phyloP scores from a whole-genome alignment of 805 yeast genomes.

The Pichia nakasei region DNA sequence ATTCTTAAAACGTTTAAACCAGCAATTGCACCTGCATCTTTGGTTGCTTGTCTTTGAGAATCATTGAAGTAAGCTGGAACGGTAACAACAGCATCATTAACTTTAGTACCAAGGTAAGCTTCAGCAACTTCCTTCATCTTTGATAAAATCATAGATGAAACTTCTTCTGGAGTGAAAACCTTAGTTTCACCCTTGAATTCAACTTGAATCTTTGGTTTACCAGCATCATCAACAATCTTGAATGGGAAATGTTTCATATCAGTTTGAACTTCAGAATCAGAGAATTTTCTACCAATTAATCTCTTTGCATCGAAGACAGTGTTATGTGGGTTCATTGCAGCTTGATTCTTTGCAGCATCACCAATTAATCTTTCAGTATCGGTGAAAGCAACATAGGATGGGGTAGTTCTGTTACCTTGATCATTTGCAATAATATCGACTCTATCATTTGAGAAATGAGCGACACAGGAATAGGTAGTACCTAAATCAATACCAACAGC shows the following conservation, averaged over 20 bases:
- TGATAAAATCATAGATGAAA: constrained; percentile 76
- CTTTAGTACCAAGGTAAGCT: constrained; percentile 40
- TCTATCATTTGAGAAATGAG: constrained; percentile 83
- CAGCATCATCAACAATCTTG: constrained; percentile 69
- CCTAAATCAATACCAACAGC: constrained; percentile 76
- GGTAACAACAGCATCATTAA: constrained; percentile 70
- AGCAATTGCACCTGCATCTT: constrained; percentile 66
- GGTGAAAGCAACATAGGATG: constrained; percentile 92
- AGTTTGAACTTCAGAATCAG: constrained; percentile 76
- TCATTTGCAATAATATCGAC: constrained; percentile 96
- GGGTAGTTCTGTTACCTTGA: constrained; percentile 98
- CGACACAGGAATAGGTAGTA: constrained; percentile 93
- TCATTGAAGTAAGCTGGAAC: constrained; percentile 84
- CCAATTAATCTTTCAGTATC: constrained; percentile 90
- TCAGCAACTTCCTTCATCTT: constrained; percentile 64
- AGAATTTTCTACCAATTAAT: constrained; percentile 82
- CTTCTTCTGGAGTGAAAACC: constrained; percentile 88
- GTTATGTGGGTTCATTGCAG: constrained; percentile 86
- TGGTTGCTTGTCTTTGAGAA: constrained; percentile 77
- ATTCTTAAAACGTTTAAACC: constrained; percentile 70
- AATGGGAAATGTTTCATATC: constrained; percentile 90
- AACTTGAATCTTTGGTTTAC: constrained; percentile 85
- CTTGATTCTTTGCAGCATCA: constrained; percentile 97
- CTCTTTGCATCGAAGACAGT: constrained; percentile 91
- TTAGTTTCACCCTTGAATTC: constrained; percentile 93